A percentile compares a stretch with the other conserved stretches of the same genome.
These are phyloP conservation scores for Sphenostylis stenocarpa DNA, from an alignment of 306 rosid species.

Conservation along the genomic window DNA sequence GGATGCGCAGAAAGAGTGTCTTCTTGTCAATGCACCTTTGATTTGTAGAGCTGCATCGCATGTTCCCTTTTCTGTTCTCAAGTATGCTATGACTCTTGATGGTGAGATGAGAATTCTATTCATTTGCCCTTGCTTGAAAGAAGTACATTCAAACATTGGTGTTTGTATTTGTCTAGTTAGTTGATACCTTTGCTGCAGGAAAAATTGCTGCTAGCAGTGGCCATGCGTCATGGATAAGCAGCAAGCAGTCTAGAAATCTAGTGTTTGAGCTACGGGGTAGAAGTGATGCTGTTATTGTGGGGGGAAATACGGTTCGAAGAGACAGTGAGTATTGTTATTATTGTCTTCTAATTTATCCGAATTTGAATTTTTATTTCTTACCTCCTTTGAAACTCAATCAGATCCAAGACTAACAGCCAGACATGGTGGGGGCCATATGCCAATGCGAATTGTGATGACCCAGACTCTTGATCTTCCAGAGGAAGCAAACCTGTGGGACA, in stretches of 20 bases:
- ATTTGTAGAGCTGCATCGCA: slow-evolving; percentile 81
- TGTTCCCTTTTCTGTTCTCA: slow-evolving; percentile 87
- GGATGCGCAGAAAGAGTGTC: slow-evolving; percentile 83
- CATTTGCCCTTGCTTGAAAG: background rate
- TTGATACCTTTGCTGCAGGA: slow-evolving; percentile 47
- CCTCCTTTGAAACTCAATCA: slow-evolving; percentile 34
- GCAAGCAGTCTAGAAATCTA: slow-evolving; percentile 68
- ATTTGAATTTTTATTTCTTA: background rate
- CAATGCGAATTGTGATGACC: slow-evolving; percentile 74
- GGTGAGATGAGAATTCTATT: slow-evolving; percentile 68
- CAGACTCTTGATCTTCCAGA: slow-evolving; percentile 84
- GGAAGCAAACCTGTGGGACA: slow-evolving; percentile 83
- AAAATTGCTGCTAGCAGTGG: slow-evolving; percentile 90
- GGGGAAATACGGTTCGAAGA: slow-evolving; percentile 84
- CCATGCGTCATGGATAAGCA: slow-evolving; percentile 86
- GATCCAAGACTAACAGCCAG: slow-evolving; percentile 93
- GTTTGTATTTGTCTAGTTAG: background rate
- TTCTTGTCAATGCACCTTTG: slow-evolving; percentile 87
- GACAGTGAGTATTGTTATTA: slow-evolving; percentile 64
- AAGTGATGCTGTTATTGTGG: slow-evolving; percentile 88
- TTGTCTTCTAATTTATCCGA: slow-evolving; percentile 15
- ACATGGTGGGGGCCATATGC: slow-evolving; percentile 90
- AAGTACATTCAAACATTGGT: background rate
- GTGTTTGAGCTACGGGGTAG: slow-evolving; percentile 85
- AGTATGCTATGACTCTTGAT: slow-evolving; percentile 98